phyloP scores from a whole-genome alignment of 345 rosid genomes.

The Bruguiera gymnorhiza region DNA sequence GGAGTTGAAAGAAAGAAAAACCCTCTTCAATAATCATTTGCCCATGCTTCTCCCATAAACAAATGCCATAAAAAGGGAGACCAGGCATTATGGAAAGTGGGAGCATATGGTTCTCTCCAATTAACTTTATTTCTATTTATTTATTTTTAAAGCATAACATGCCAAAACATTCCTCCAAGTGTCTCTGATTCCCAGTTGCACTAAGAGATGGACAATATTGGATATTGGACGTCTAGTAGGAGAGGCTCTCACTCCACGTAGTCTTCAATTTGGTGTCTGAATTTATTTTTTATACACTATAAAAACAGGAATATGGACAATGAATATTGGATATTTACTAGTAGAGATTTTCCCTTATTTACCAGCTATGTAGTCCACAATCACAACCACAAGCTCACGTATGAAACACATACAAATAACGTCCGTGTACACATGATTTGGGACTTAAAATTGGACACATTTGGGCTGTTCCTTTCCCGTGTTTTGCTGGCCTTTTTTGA shows the following conservation, averaged over 20 bases:
- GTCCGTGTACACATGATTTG: too few relatives aligned
- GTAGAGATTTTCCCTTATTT: background rate
- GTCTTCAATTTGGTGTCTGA: too few relatives aligned
- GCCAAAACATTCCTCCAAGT: slow-evolving; percentile 13
- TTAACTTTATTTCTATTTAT: background rate
- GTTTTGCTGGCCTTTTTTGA: background rate
- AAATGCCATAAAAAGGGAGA: slow-evolving; percentile 40
- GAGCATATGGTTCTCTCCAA: slow-evolving; percentile 46
- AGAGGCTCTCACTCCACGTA: background rate
- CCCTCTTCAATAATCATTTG: background rate
- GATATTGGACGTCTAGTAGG: background rate
- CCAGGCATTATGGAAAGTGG: slow-evolving; percentile 37
- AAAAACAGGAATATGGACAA: background rate
- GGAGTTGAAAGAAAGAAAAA: background rate
- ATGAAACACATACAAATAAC: background rate
- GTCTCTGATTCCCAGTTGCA: slow-evolving; percentile 29
- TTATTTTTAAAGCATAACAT: background rate
- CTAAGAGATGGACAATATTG: slow-evolving; percentile 3
- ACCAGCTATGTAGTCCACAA: background rate
- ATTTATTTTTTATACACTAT: too few relatives aligned
- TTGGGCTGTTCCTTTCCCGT: too few relatives aligned
- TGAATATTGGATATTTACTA: slow-evolving; percentile 5
- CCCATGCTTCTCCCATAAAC: slow-evolving; percentile 17
- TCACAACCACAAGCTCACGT: background rate
- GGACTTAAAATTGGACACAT: too few relatives aligned